Evolutionary conservation across 1,139 yeast genomes (phyloP).

Genomic region (Sugiyamaella paludigena): DNA sequence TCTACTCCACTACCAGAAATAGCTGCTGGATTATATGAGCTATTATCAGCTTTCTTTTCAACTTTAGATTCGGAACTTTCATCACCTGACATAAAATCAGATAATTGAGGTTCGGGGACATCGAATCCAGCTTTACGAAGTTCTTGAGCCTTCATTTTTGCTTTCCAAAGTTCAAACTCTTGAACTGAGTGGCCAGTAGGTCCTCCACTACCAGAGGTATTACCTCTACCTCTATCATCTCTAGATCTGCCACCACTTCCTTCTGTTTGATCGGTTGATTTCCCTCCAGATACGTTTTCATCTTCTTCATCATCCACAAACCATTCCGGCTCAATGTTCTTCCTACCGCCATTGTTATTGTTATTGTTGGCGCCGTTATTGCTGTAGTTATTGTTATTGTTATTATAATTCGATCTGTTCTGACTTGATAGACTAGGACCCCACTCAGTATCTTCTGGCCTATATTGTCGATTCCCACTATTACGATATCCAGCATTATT

Average conservation of each 20-base stretch:
- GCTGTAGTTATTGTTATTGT: slow-evolving; percentile 8
- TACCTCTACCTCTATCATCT: not conserved
- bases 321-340: slow-evolving; percentile 8
- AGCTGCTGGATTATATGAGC: slow-evolving; percentile 1
- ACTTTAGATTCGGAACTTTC: slow-evolving; percentile 6
- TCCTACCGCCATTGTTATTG: slow-evolving; percentile 5
- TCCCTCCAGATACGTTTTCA: not conserved
- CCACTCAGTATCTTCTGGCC: slow-evolving; percentile 7
- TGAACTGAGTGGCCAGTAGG: slow-evolving; percentile 26
- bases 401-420: slow-evolving; percentile 1
- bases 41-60: not conserved
- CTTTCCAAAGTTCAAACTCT: slow-evolving; percentile 37
- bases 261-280: not conserved
- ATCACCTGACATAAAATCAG: slow-evolving; percentile 8
- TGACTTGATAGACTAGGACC: slow-evolving; percentile 8
- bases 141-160: slow-evolving; percentile 30
- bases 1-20: slow-evolving; percentile 25
- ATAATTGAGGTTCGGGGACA: slow-evolving; percentile 13
- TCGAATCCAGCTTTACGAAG: slow-evolving; percentile 26
- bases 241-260: slow-evolving; percentile 6
- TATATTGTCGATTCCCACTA: slow-evolving; percentile 4
- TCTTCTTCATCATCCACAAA: slow-evolving; percentile 7
- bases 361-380: slow-evolving; percentile 10
- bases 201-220: slow-evolving; percentile 10
- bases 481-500: not conserved